A percentile compares a stretch with the other conserved stretches of the same genome.
Evolutionary conservation across 768 basidiomycete genomes (phyloP).

Genomic region (Trametes coccinea): DNA sequence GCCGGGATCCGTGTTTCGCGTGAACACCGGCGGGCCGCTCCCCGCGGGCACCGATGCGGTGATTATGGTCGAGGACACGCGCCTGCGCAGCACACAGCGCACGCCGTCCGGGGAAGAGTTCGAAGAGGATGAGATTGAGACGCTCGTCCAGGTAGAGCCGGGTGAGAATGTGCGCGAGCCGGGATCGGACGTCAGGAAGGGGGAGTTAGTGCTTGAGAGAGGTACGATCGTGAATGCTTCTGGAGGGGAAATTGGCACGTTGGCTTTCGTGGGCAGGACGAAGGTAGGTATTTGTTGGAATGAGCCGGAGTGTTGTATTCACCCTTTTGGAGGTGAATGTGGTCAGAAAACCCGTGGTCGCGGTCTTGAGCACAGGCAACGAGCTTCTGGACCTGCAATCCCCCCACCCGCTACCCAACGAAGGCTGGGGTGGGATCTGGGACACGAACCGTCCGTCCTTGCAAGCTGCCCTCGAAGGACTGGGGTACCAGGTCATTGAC

Average conservation of each 20-base stretch:
- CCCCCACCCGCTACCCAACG: conserved; percentile 33
- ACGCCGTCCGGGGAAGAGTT: conserved; percentile 41
- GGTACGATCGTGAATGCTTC: conserved; percentile 61
- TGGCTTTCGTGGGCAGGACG: conserved; percentile 75
- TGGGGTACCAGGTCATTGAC: conserved; percentile 79
- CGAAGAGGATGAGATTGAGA: conserved; percentile 75
- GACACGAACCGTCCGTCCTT: conserved; percentile 88
- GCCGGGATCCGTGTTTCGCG: conserved; percentile 56
- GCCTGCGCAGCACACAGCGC: conserved; percentile 55
- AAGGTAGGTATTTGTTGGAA: no score
- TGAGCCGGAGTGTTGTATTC: no score
- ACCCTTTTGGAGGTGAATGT: conserved; percentile 57
- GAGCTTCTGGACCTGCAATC: conserved; percentile 69
- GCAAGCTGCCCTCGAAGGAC: conserved; percentile 61
- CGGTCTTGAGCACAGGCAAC: conserved; percentile 84
- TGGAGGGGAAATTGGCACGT: conserved; percentile 83
- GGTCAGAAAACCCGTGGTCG: conserved; percentile 71
- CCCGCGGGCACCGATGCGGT: conserved; percentile 75
- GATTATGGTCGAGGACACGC: conserved; percentile 94
- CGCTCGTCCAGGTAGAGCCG: conserved; percentile 56
- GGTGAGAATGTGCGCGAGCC: conserved; percentile 75
- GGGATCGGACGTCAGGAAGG: conserved; percentile 71
- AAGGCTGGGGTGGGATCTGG: conserved; percentile 70
- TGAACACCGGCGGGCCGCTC: conserved; percentile 86
- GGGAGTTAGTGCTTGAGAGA: conserved; percentile 63